A percentile compares a stretch with the other conserved stretches of the same genome.
Evolutionary conservation across 1,284 basidiomycete genomes (phyloP).

Genomic region (Coriolopsis trogii): DNA sequence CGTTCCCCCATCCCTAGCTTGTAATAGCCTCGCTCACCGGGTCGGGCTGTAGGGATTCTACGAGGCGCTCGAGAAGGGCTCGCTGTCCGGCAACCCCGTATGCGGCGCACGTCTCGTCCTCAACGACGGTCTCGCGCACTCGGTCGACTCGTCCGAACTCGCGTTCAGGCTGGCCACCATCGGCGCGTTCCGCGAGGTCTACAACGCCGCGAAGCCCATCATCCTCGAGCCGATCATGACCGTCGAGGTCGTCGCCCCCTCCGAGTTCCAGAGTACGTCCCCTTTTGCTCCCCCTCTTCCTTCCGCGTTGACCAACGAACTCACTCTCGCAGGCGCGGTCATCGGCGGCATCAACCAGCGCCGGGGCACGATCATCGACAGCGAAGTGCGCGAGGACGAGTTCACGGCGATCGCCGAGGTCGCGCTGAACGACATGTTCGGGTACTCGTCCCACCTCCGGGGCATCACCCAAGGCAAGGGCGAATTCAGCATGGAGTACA

Average conservation of each 20-base stretch:
- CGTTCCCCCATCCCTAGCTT: not conserved
- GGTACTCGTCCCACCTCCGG: conserved; percentile 90
- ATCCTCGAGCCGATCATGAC: conserved; percentile 98
- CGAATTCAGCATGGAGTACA: conserved; percentile 97
- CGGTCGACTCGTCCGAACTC: conserved; percentile 97
- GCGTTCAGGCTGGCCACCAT: conserved; percentile 93
- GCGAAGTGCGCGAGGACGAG: conserved; percentile 96
- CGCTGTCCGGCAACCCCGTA: conserved; percentile 88
- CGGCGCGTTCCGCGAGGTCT: conserved; percentile 93
- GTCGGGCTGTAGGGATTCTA: conserved; percentile 79
- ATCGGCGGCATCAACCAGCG: conserved; percentile 95
- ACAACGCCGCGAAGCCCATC: conserved; percentile 75
- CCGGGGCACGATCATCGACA: conserved; percentile 94
- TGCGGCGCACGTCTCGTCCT: conserved; percentile 88
- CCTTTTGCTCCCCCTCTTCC: not conserved
- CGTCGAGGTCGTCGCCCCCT: conserved; percentile 95
- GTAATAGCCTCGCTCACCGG: not conserved
- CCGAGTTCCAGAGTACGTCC: conserved; percentile 90
- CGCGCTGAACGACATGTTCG: conserved; percentile 98
- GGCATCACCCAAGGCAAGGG: conserved; percentile 97
- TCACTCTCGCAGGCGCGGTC: conserved; percentile 63
- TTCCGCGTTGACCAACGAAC: not conserved
- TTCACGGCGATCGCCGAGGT: conserved; percentile 94
- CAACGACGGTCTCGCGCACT: conserved; percentile 91
- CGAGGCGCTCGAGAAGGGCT: conserved; percentile 92